Evolutionary conservation across 2,329 filamentous ascomycete species (phyloP).

Genomic region (Stemphylium beticola): DNA sequence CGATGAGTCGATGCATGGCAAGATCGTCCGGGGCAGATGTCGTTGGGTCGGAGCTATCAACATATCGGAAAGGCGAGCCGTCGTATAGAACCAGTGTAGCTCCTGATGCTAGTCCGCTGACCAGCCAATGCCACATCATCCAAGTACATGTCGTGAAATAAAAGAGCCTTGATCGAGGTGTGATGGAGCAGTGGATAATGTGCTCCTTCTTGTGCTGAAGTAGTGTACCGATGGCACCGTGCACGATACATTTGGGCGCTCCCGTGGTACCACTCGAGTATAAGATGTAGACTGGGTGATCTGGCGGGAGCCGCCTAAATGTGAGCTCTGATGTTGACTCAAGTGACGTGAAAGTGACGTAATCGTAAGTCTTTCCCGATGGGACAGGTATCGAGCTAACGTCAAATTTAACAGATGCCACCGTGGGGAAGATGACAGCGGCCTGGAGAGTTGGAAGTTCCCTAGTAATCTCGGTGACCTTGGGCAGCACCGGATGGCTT

Average conservation of each 20-base stretch:
- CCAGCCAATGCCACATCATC: conserved; percentile 99
- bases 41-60: conserved; percentile 50
- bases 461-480: conserved; percentile 77
- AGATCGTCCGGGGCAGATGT: conserved; percentile 70
- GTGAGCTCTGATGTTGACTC: conserved; percentile 30
- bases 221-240: conserved; percentile 86
- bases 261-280: conserved; percentile 93
- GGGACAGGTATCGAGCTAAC: conserved; percentile 49
- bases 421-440: conserved; percentile 77
- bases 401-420: conserved; percentile 51
- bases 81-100: conserved; percentile 88
- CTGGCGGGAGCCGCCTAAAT: conserved; percentile 81
- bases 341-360: conserved; percentile 52
- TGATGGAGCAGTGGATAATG: conserved; percentile 82
- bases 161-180: conserved; percentile 74
- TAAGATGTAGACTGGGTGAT: conserved; percentile 90
- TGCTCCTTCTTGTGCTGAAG: conserved; percentile 98
- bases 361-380: conserved; percentile 46
- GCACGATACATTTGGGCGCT: conserved; percentile 89
- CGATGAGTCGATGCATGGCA: conserved; percentile 81
- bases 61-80: conserved; percentile 79
- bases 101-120: conserved; percentile 83
- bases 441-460: conserved; percentile 70
- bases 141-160: conserved; percentile 96
- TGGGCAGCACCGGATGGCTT: conserved; percentile 77